Percentiles rank a stretch among this genome's conserved stretches.
phyloP scores from a whole-genome alignment of 2,329 filamentous ascomycete species.

The Botrytis fragariae region DNA sequence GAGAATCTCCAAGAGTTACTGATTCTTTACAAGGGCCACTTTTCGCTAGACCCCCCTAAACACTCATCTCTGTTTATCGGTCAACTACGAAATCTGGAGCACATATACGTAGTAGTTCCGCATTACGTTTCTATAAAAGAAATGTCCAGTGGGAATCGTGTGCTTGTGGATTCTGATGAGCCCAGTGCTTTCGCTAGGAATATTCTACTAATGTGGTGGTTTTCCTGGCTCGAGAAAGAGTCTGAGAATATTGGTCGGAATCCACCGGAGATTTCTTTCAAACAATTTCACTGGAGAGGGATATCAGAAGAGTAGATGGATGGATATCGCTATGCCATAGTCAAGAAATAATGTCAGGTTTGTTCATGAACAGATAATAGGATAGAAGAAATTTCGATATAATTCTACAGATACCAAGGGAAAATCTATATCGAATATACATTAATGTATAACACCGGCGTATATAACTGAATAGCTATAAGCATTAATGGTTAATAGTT shows the following conservation, averaged over 20 bases:
- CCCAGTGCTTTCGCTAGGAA: rapidly evolving
- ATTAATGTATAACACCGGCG: not conserved
- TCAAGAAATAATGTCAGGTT: not conserved
- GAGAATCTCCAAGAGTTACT: not conserved
- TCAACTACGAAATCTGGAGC: not conserved
- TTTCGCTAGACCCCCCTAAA: rapidly evolving
- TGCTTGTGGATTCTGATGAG: not conserved
- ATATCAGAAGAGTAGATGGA: not conserved
- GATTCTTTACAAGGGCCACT: not conserved
- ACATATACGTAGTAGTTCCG: not conserved
- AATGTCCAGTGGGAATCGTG: rapidly evolving
- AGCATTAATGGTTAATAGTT: not conserved
- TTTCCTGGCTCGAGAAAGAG: not conserved
- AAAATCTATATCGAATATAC: not conserved
- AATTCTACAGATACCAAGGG: not conserved
- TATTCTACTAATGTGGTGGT: not conserved
- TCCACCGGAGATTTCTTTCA: not conserved
- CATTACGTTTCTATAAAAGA: not conserved
- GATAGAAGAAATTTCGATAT: not conserved
- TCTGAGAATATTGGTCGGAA: not conserved
- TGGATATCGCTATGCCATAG: not conserved
- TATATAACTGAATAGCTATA: not conserved
- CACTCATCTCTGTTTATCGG: not conserved
- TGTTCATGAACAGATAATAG: not conserved
- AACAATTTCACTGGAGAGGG: not conserved